Conservation (phyloP, 2,329 filamentous ascomycete species). For the Zelopaecilomyces penicillatus region DNA sequence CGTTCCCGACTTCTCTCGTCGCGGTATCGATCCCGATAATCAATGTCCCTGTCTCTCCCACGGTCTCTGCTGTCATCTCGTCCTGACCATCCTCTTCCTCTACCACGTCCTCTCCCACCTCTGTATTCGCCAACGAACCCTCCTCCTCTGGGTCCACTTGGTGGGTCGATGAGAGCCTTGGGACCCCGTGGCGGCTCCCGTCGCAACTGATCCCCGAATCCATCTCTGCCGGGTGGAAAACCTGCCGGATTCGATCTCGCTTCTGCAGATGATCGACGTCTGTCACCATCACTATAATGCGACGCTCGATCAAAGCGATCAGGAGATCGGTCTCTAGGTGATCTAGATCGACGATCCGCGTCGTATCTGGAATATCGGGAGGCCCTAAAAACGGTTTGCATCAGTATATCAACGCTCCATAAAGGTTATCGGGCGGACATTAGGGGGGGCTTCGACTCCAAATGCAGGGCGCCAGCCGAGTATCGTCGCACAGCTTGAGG, state of each 20-base stretch:
- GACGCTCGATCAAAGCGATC: constrained; percentile 52
- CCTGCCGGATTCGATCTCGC: constrained; percentile 45
- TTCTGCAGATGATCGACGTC: constrained; percentile 58
- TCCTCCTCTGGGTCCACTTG: constrained; percentile 59
- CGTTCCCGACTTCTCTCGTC: constrained; percentile 53
- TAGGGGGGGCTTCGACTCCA: too few species aligned
- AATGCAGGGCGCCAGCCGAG: too few species aligned
- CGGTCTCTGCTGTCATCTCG: constrained; percentile 56
- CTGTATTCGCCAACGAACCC: constrained; percentile 59
- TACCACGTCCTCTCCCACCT: constrained; percentile 41
- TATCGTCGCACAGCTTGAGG: background rate
- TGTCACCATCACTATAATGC: constrained; percentile 55
- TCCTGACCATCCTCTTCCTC: constrained; percentile 44
- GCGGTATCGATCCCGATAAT: constrained; percentile 51
- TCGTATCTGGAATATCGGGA: constrained; percentile 55
- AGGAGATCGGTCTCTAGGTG: constrained; percentile 60
- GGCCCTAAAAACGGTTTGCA: constrained; percentile 27
- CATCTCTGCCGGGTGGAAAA: constrained; percentile 54
- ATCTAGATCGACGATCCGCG: constrained; percentile 55
- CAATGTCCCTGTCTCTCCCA: constrained; percentile 50
- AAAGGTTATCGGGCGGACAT: too few species aligned
- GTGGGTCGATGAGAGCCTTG: constrained; percentile 65
- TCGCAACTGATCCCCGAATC: constrained; percentile 44
- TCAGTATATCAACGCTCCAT: too few species aligned
- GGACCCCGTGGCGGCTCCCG: constrained; percentile 75